Conservation (phyloP, 106 monocot species). For the Acorus gramineus region DNA sequence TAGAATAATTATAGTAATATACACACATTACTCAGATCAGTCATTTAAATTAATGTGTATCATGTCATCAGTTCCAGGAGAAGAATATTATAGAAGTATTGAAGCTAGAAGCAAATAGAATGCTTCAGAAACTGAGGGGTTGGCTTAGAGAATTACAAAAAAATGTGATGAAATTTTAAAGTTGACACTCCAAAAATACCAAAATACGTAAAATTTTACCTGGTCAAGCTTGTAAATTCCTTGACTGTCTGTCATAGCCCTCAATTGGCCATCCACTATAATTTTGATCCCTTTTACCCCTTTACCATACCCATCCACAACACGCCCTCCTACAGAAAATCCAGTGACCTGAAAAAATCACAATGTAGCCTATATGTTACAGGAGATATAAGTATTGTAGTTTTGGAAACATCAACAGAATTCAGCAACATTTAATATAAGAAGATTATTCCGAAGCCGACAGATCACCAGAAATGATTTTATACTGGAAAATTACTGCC, state of each 20-base stretch:
- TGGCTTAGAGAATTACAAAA: neutral
- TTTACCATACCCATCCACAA: conserved; percentile 56
- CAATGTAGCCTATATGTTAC: neutral
- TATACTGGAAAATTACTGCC: too few relatives aligned
- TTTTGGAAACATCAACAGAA: neutral
- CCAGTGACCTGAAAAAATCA: conserved; percentile 73
- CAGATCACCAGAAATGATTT: too few relatives aligned
- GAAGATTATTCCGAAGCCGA: too few relatives aligned
- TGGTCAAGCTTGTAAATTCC: conserved; percentile 97
- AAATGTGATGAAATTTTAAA: neutral
- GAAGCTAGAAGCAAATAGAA: too few relatives aligned
- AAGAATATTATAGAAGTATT: too few relatives aligned
- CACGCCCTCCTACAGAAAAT: conserved; percentile 96
- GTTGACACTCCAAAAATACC: neutral
- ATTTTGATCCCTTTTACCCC: conserved; percentile 68
- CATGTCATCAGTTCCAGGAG: too few relatives aligned
- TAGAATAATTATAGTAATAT: too few relatives aligned
- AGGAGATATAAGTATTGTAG: conserved; percentile 1
- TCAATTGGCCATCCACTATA: conserved; percentile 61
- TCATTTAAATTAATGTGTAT: too few relatives aligned
- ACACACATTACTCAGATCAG: too few relatives aligned
- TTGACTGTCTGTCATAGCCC: conserved; percentile 52
- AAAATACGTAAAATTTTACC: conserved; percentile 20
- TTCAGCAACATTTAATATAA: too few relatives aligned
- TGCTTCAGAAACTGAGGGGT: neutral